Evolutionary conservation across 441 rosid genomes (phyloP), one percentile per base, ranked within the genome.

Genomic region (Melastoma candidum): DNA sequence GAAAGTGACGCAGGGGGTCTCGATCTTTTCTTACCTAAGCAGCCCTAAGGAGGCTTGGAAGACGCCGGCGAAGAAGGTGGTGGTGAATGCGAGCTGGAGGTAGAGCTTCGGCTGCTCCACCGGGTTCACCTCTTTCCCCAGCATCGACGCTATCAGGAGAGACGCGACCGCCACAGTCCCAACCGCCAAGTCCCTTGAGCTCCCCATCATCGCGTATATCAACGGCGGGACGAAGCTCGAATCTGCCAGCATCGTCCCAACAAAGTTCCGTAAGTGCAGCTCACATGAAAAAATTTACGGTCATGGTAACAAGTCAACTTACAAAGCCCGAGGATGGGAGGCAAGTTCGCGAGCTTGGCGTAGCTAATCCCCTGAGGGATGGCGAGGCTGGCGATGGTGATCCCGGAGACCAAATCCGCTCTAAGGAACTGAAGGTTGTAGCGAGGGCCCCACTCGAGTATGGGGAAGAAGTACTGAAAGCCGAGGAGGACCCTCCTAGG

Each of bases 321-420:
- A 92, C 98, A 92, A 8, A 87, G 78, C 66, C 98, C 98, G 47
- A 87, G 87, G 59, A 92, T 80, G 5, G 98, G 96, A 2, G 98
- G 98, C 75, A 92, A 77, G 74, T 92, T 92, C 46, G 98, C 96
- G 3, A 87, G 84, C 60, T 82, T 87, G 3, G 98, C 96, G 25
- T 92, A 92, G 63, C 98, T 87, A 5, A 92, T 92, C 54, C 96
- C 98, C 57, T 92, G 98, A 53, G 98, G 96, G 57, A 92, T 85
- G 12, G 95, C 95, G 41, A 87, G 87, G 63, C 98, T 92, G 39
- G 95, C 96, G 6, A 92, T 87, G 41, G 98, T 92, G 73, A 92
- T 74, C 11, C 98, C 95, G 11, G 98, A 49, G 2, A 92, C 65
- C 29, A 92, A 75, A 65, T 92, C 98, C 2, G 90, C 70, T 66